These are phyloP conservation scores for Priceomyces melissophilus DNA, from an alignment of 805 yeast species.

Conservation along the genomic window DNA sequence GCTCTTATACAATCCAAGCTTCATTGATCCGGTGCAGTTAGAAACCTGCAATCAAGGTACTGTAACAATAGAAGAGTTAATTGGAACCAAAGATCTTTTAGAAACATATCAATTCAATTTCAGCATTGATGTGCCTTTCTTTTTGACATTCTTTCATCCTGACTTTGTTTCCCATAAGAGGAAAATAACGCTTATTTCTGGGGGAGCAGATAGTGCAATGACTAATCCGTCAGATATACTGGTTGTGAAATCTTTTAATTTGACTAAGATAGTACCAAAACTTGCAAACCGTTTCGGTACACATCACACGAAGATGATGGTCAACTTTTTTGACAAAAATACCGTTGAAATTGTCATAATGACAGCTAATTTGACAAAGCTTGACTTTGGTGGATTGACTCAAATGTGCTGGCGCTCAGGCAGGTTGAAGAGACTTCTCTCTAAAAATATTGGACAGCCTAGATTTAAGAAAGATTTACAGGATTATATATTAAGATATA, in stretches of 20 bases:
- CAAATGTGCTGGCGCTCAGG: conserved; percentile 70
- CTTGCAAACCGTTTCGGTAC: conserved; percentile 33
- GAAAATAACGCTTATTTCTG: conserved; percentile 30
- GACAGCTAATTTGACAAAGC: conserved; percentile 54
- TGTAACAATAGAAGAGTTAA: conserved; percentile 21
- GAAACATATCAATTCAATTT: conserved; percentile 48
- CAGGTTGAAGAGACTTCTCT: conserved; percentile 12
- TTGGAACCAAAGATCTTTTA: conserved; percentile 29
- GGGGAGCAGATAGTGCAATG: conserved; percentile 15
- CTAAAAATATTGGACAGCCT: not conserved
- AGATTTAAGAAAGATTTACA: conserved; percentile 46
- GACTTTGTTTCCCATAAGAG: conserved; percentile 13
- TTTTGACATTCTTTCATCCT: conserved; percentile 31
- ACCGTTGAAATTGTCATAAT: conserved; percentile 52
- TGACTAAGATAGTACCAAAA: conserved; percentile 30
- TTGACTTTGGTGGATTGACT: conserved; percentile 56
- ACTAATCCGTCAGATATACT: conserved; percentile 8
- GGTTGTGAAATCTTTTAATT: conserved; percentile 17
- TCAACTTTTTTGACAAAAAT: conserved; percentile 49
- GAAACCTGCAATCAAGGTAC: conserved; percentile 22
- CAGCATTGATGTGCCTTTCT: conserved; percentile 39
- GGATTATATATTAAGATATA: conserved; percentile 45
- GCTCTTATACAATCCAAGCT: conserved; percentile 27
- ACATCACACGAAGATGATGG: conserved; percentile 69
- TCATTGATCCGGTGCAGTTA: conserved; percentile 8